Evolutionary conservation across 345 rosid species (phyloP), one percentile per base, ranked within the genome.

Genomic region (Hibiscus tridactylites): DNA sequence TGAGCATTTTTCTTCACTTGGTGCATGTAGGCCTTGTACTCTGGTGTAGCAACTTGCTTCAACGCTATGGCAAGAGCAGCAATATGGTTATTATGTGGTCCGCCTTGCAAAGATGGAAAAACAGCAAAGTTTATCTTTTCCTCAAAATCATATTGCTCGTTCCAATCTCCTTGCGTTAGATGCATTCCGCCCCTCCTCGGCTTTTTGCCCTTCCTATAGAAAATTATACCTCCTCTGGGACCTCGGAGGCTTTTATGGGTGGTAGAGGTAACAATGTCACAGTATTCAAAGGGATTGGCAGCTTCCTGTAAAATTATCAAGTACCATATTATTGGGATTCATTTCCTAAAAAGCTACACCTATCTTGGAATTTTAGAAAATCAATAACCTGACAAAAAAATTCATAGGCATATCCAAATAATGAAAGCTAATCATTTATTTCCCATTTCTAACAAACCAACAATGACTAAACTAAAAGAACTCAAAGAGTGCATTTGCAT

Each of bases 211-310:
- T 84, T 91, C 75, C 96, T 81, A 77, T 81, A 90, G 78, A 90
- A 94, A 68, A 94, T 84, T 63, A 91, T 91, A 56, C 98, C 97
- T 3, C 97, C 98, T 79, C 98, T 84, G 61, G 97, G 98, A 70
- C 95, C 98, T 68, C 91, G 86, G 71, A 94, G 93, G 80, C 90
- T 88, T 84, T 94, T 94, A 78, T 91, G 96, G 35, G 96, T 91
- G 31, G 97, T 94, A 52, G 98, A 94, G 73, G 98, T 88, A 73
- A 94, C 96, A 71, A 91, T 80, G 79, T 91, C 98, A 57, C 98
- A 94, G 79, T 85, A 86, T 57, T 87, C 90, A 69, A 90, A 94
- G 17, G 98, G 96, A 73, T 84, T 87, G 31, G 80, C 83, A 80
- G 82, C 74, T 81, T 87, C 97, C 97, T 94, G 81, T 49, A 70